These are phyloP conservation scores for Cryptosporidium canis DNA, from an alignment of 169 alveolate genomes.

Conservation along the genomic window DNA sequence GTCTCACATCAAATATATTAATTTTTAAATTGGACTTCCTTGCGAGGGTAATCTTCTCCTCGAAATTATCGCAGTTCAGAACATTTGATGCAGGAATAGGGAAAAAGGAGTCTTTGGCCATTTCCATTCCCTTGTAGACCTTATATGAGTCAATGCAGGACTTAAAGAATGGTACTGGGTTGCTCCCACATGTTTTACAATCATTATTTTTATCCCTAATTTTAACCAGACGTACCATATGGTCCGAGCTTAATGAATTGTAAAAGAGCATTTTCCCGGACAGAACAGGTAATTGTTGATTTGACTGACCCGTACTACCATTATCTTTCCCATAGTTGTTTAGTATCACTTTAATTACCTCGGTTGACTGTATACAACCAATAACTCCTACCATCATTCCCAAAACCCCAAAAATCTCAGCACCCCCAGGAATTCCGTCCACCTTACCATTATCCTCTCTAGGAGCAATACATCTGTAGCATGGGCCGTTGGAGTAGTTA, in stretches of 20 bases:
- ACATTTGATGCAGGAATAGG: background rate
- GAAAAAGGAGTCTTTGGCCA: constrained; percentile 38
- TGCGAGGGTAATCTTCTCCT: constrained; percentile 2
- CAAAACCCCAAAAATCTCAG: constrained; percentile 85
- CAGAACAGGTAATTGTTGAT: constrained; percentile 73
- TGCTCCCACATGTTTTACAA: constrained; percentile 81
- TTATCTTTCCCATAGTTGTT: background rate
- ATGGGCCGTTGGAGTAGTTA: constrained; percentile 84
- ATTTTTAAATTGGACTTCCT: constrained; percentile 4
- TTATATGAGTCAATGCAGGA: constrained; percentile 77
- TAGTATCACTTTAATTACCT: constrained; percentile 82
- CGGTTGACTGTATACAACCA: constrained; percentile 87
- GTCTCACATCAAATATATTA: constrained; percentile 70
- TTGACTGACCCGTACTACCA: constrained; percentile 20
- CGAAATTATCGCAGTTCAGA: background rate
- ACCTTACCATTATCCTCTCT: constrained; percentile 64
- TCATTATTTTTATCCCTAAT: constrained; percentile 77
- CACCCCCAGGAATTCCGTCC: constrained; percentile 81
- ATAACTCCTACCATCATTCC: constrained; percentile 89
- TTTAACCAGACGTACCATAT: constrained; percentile 79
- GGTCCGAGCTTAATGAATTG: constrained; percentile 78
- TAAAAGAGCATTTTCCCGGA: constrained; percentile 82
- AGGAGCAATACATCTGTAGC: constrained; percentile 90
- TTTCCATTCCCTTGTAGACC: constrained; percentile 67
- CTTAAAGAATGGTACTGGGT: constrained; percentile 66